Evolutionary conservation across 2,329 filamentous ascomycete species (phyloP), one percentile per base, ranked within the genome.

Genomic region (Mycocentrospora acerina): DNA sequence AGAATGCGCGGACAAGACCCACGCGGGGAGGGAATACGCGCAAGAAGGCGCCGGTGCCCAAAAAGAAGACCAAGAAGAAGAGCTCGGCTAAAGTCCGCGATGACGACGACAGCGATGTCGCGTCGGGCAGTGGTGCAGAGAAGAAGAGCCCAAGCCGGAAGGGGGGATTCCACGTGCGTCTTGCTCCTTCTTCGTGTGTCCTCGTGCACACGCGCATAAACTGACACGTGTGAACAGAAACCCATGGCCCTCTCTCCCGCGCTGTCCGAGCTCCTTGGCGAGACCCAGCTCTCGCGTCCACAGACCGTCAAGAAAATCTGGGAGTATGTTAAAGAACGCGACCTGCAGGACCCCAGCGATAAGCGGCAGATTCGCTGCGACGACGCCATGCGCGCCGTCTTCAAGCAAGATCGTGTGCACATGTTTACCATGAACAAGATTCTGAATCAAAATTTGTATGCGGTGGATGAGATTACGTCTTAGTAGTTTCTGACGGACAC

Each of bases 341-440:
- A 90, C 27, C 81, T 98, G 5, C 93, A 98, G 68, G 90, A 97
- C 54, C 91, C 90, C 0, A 81, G 68, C 49, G 91, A 98, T 72
- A 91, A 90, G 67, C 86, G 93, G 15, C 89, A 95, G 55, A 98
- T 98, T 48, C 75, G 82, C 18, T 98, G 93, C 71, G 93, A 98
- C 68, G 88, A 95, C 16, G 83, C 82, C 54, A 86, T 98, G 85
- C 83, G 88, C 44, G 86, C 86, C 6, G 86, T 98, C 7, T 98
- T 98, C 74, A 95, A 95, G 68, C 80, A 86, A 60, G 82, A 90
- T 59, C 87, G 81, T 59, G 86, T 98, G 33, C 89, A 97, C 70
- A 98, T 98, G 93, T 98, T 98, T 69, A 90, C 89, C 54, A 97
- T 98, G 91, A 97, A 95, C 75, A 96, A 96, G 75, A 81, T 95